These are phyloP conservation scores for Aspergillus incahuasiensis DNA, from an alignment of 495 filamentous ascomycete genomes.

Conservation along the genomic window DNA sequence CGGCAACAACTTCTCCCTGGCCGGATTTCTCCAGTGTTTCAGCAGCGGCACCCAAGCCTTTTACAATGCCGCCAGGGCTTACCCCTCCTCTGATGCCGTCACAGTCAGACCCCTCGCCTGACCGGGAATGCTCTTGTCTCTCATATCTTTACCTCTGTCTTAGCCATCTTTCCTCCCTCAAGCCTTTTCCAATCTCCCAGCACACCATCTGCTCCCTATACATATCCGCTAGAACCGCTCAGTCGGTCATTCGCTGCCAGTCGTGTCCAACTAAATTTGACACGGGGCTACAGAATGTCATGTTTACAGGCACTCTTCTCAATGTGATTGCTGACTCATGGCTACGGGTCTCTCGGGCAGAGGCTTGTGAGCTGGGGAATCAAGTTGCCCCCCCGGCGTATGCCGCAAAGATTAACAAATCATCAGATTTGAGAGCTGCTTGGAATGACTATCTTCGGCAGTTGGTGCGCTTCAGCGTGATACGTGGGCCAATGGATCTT, in stretches of 20 bases:
- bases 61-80: constrained; percentile 23
- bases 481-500: constrained; percentile 28
- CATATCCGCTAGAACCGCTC: constrained; percentile 51
- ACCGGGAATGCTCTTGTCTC: constrained; percentile 39
- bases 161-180: constrained; percentile 40
- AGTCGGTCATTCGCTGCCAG: constrained; percentile 55
- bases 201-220: constrained; percentile 53
- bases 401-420: constrained; percentile 22
- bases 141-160: constrained; percentile 45
- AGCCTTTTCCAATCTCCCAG: constrained; percentile 39
- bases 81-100: constrained; percentile 27
- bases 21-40: constrained; percentile 42
- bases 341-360: constrained; percentile 35
- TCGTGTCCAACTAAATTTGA: constrained; percentile 48
- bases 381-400: constrained; percentile 33
- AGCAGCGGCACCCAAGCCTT: constrained; percentile 32
- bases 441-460: constrained; percentile 40
- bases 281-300: constrained; percentile 55
- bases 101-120: constrained; percentile 19
- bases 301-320: constrained; percentile 62
- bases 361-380: constrained; percentile 33
- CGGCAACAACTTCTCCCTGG: constrained; percentile 35
- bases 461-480: constrained; percentile 34
- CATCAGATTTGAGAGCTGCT: constrained; percentile 22
- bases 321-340: constrained; percentile 59